A percentile compares a stretch with the other conserved stretches of the same genome.
Evolutionary conservation across 1,139 yeast genomes (phyloP).

Genomic region (Lizanozyma gosingica): DNA sequence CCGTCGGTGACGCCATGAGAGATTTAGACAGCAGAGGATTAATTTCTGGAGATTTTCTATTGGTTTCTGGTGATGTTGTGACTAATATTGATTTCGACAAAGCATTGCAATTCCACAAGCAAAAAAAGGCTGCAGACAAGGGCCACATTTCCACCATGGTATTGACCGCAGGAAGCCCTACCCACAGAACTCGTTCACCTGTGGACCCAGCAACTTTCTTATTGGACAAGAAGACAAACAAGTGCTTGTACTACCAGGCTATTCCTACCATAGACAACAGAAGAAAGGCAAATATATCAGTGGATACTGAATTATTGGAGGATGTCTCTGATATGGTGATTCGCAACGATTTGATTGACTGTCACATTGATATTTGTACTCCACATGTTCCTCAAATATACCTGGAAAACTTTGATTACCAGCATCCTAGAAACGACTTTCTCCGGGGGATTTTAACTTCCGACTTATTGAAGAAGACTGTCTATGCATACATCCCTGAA

Average conservation of each 20-base stretch:
- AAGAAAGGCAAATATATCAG: conserved; percentile 42
- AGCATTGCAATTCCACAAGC: conserved; percentile 65
- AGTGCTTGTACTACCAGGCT: conserved; percentile 78
- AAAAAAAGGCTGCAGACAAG: conserved; percentile 63
- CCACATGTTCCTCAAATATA: conserved; percentile 93
- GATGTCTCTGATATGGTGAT: conserved; percentile 70
- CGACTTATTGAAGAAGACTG: conserved; percentile 83
- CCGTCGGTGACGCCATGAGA: conserved; percentile 96
- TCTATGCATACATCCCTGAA: conserved; percentile 72
- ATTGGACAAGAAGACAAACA: conserved; percentile 59
- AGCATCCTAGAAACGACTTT: conserved; percentile 75
- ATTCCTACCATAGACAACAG: conserved; percentile 54
- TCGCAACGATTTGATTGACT: conserved; percentile 89
- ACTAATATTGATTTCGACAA: conserved; percentile 77
- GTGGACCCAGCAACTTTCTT: conserved; percentile 81
- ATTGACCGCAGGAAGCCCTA: conserved; percentile 74
- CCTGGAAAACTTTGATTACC: conserved; percentile 94
- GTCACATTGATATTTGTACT: conserved; percentile 92
- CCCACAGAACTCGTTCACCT: conserved; percentile 72
- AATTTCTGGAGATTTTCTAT: conserved; percentile 79
- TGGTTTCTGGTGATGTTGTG: conserved; percentile 90
- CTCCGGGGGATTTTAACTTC: conserved; percentile 85
- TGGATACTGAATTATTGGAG: conserved; percentile 80
- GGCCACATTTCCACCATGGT: conserved; percentile 95
- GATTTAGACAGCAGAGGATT: conserved; percentile 87